Percentiles rank a stretch among this genome's conserved stretches.
These are phyloP conservation scores for Metschnikowia reukaufii DNA, from an alignment of 805 yeast genomes.

Conservation along the genomic window DNA sequence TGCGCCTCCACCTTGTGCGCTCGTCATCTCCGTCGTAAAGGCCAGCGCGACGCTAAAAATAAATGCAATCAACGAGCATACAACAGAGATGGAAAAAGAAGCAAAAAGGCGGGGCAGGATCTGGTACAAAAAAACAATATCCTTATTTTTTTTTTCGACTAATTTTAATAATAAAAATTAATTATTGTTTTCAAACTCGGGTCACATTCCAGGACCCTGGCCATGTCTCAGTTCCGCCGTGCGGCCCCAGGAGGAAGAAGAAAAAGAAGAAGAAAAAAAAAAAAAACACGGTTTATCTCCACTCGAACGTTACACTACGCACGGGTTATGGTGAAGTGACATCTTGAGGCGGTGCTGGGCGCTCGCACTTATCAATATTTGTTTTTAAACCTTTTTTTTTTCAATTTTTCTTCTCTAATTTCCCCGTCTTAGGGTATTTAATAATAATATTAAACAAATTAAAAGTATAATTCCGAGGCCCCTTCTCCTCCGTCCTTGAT, in stretches of 20 bases:
- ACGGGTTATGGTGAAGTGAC: background rate
- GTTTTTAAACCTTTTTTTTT: background rate
- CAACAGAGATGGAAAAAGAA: background rate
- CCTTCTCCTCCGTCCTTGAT: too few relatives aligned
- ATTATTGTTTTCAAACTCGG: background rate
- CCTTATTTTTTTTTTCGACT: too few relatives aligned
- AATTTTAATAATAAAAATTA: too few relatives aligned
- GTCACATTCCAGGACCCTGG: background rate
- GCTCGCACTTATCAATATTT: background rate
- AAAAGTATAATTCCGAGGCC: too few relatives aligned
- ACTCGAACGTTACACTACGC: background rate
- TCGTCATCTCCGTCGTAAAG: background rate
- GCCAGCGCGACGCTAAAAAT: background rate
- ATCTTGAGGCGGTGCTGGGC: background rate
- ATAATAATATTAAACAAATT: too few relatives aligned
- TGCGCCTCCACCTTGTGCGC: background rate
- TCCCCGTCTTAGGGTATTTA: too few relatives aligned
- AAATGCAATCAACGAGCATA: background rate
- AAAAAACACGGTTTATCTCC: background rate
- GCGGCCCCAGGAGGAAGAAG: background rate
- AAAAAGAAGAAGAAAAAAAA: too few relatives aligned
- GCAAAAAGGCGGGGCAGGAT: too few relatives aligned
- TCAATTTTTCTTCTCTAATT: background rate
- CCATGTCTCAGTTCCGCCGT: background rate
- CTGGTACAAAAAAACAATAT: too few relatives aligned